Evolutionary conservation across 768 basidiomycete species (phyloP), one percentile per base, ranked within the genome.

Genomic region (Russula abietina): DNA sequence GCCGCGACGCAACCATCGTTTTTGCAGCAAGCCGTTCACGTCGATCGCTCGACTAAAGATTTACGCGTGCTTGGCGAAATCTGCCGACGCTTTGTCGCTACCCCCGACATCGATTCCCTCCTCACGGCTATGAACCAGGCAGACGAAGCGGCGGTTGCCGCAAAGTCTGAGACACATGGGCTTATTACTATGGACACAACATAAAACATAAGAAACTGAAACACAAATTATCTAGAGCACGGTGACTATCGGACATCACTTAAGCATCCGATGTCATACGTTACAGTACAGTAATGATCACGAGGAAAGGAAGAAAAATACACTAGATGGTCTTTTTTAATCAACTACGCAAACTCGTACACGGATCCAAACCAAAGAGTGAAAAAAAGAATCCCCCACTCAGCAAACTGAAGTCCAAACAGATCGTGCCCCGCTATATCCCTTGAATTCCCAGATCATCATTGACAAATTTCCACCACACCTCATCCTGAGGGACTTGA

Each of bases 1-100:
- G 84, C 88, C 11, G 91, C 87, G 9, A 92, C 90, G 2, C 88
- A 88, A 59, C 85, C 92, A 1, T 89, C 91, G 0, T 96, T 96
- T 73, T 80, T 95, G 3, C 91, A 95, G 71, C 92, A 96, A 60
- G 88, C 89, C 7, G 87, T 91, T 22, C 80, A 86, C 68, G 70
- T 96, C 32, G 86, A 96, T 71, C 69, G 75, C 56, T 74, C 74
- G 43, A 75, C 78, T 22, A 88, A 87, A 68, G 78, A 77, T 28
- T 74, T 93, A 24, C 79, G 79, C 41, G 84, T 94, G 4, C 77
- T 97, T 0, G 94, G 93, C n/a, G 88, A 93, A 71, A 82, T 96
- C 53, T 87, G 87, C 76, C 88, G 87, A 72, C 84, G 88, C 61
- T 96, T 92, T 69, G 80, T 90, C 26, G 87, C 87, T 39, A 88